Conservation (phyloP, 2,329 filamentous ascomycete species). For the Verticillium albo-atrum region DNA sequence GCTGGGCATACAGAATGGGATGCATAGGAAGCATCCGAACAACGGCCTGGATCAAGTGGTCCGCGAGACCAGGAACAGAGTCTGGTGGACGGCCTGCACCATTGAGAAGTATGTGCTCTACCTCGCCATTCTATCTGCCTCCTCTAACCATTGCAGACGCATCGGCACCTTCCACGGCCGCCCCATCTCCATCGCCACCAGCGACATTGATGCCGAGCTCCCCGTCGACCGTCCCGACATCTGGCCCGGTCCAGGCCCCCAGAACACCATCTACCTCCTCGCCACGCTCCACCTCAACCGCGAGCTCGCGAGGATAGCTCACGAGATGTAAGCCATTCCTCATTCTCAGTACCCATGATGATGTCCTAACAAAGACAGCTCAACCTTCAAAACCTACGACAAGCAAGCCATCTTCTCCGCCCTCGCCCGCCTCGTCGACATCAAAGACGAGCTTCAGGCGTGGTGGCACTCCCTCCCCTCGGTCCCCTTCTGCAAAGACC, state of each 20-base stretch:
- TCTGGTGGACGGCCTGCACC: slow-evolving; percentile 55
- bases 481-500: slow-evolving; percentile 25
- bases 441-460: slow-evolving; percentile 28
- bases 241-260: slow-evolving; percentile 31
- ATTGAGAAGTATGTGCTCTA: slow-evolving; percentile 42
- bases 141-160: slow-evolving; percentile 27
- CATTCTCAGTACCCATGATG: not conserved
- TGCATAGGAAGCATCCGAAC: slow-evolving; percentile 49
- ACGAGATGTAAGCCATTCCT: slow-evolving; percentile 30
- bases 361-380: slow-evolving; percentile 17
- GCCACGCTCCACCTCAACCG: slow-evolving; percentile 33
- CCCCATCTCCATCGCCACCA: slow-evolving; percentile 46
- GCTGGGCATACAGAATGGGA: slow-evolving; percentile 55
- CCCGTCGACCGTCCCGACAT: slow-evolving; percentile 41
- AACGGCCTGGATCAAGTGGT: slow-evolving; percentile 41
- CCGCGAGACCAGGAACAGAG: slow-evolving; percentile 48
- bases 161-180: slow-evolving; percentile 53
- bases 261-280: slow-evolving; percentile 41
- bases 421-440: slow-evolving; percentile 26
- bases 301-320: slow-evolving; percentile 27
- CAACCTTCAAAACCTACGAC: slow-evolving; percentile 25
- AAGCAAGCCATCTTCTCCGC: slow-evolving; percentile 26
- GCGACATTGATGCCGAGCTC: slow-evolving; percentile 49
- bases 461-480: slow-evolving; percentile 32
- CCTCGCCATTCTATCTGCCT: not conserved